phyloP scores from a whole-genome alignment of 108 stramenopile genomes.

The Nannochloropsis granulata region DNA sequence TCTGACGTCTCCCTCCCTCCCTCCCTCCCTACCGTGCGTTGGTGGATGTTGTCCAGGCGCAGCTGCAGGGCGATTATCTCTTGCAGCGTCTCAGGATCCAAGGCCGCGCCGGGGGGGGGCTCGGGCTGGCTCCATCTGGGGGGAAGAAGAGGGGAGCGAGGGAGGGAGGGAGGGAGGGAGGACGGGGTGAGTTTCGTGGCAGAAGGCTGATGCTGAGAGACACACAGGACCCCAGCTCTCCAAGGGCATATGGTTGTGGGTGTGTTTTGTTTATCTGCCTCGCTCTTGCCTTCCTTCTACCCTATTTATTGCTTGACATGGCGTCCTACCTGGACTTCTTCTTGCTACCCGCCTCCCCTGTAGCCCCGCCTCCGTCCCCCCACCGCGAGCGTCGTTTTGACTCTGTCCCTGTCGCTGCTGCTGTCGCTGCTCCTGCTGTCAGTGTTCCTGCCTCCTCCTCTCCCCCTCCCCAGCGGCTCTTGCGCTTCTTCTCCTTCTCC shows the following conservation, averaged over 20 bases:
- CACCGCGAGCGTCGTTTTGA: background rate
- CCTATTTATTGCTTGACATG: no score
- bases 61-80: conserved; percentile 38
- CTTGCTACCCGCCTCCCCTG: background rate
- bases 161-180: background rate
- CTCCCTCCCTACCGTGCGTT: background rate
- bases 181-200: background rate
- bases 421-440: background rate
- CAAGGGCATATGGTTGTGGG: no score
- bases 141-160: background rate
- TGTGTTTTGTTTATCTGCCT: no score
- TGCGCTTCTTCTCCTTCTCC: background rate
- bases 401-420: background rate
- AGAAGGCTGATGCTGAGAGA: background rate
- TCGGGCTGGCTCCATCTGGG: background rate
- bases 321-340: background rate
- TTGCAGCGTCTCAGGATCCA: conserved; percentile 4
- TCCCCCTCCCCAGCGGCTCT: background rate
- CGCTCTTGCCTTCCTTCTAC: no score
- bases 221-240: no score
- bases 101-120: background rate
- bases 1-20: no score
- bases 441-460: background rate
- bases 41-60: background rate
- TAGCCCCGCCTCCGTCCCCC: background rate